These are phyloP conservation scores for Cucurbitaria berberidis DNA, from an alignment of 2,329 filamentous ascomycete genomes.

Conservation along the genomic window DNA sequence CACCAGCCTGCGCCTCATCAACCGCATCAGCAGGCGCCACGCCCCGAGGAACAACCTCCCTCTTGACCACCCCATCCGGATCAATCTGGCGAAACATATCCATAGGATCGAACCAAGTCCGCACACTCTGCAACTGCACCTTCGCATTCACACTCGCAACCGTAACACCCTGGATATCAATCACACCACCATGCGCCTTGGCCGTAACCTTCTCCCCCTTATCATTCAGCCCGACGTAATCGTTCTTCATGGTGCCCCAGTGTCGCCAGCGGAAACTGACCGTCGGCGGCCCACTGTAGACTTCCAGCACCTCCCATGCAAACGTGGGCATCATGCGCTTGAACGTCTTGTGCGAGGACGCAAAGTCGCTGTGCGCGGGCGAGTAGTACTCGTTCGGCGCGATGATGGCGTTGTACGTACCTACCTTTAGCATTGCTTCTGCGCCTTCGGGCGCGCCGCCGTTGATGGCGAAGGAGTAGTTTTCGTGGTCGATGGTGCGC, in stretches of 20 bases:
- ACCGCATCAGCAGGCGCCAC: conserved; percentile 39
- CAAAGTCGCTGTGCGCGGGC: conserved; percentile 66
- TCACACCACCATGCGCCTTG: conserved; percentile 65
- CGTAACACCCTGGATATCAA: conserved; percentile 69
- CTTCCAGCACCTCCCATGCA: conserved; percentile 73
- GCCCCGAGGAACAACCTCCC: conserved; percentile 48
- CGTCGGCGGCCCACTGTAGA: conserved; percentile 68
- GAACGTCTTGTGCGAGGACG: conserved; percentile 71
- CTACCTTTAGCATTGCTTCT: conserved; percentile 70
- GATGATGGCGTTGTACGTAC: conserved; percentile 73
- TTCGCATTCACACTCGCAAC: conserved; percentile 67
- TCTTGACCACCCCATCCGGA: conserved; percentile 56
- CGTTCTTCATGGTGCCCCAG: conserved; percentile 70
- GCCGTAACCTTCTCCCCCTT: conserved; percentile 67
- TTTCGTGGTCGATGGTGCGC: conserved; percentile 66
- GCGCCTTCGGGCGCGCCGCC: conserved; percentile 63
- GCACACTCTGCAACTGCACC: conserved; percentile 63
- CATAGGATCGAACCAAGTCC: conserved; percentile 70
- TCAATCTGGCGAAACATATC: conserved; percentile 72
- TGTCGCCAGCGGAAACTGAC: conserved; percentile 71
- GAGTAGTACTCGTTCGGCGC: conserved; percentile 69
- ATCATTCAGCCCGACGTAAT: conserved; percentile 69
- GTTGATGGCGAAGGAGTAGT: conserved; percentile 70
- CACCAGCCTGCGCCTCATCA: conserved; percentile 24
- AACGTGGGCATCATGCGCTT: conserved; percentile 77